These are phyloP conservation scores for Botryococcus braunii DNA, from an alignment of 163 green algal species.

Conservation along the genomic window DNA sequence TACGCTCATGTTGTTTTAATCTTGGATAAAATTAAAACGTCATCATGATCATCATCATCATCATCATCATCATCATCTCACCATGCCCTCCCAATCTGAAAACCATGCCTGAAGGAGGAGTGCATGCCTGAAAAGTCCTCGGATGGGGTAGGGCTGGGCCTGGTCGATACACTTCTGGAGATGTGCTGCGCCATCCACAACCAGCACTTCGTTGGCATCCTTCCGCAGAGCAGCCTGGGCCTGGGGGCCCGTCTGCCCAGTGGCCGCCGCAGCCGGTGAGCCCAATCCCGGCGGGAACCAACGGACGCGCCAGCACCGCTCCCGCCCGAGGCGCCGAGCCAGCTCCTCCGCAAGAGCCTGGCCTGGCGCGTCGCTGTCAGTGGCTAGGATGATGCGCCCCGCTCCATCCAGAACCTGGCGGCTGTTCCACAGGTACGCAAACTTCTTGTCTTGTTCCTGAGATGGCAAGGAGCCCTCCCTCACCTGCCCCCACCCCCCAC, in stretches of 20 bases:
- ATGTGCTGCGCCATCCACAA: slow-evolving; percentile 47
- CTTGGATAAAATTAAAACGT: no score
- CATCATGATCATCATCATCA: no score
- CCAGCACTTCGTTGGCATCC: slow-evolving; percentile 84
- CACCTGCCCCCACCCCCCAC: no score
- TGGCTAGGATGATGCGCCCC: slow-evolving; percentile 52
- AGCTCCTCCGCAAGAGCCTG: slow-evolving; percentile 71
- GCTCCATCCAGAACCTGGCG: slow-evolving; percentile 48
- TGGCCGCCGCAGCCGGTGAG: not conserved
- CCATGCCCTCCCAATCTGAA: no score
- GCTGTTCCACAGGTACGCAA: slow-evolving; percentile 70
- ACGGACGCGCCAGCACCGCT: slow-evolving; percentile 60
- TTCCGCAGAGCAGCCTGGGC: slow-evolving; percentile 33
- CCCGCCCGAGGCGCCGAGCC: slow-evolving; percentile 52
- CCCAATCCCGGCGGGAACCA: no score
- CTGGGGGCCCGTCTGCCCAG: slow-evolving; percentile 17
- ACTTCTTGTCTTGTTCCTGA: slow-evolving; percentile 61
- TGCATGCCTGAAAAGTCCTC: slow-evolving; percentile 42
- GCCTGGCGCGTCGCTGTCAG: slow-evolving; percentile 68
- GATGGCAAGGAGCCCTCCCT: slow-evolving; percentile 6
- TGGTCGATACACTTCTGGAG: slow-evolving; percentile 41
- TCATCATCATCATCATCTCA: no score
- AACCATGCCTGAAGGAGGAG: not conserved
- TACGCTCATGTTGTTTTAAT: no score
- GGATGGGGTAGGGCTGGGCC: slow-evolving; percentile 52